Evolutionary conservation across 805 yeast species (phyloP).

Genomic region (Yarrowia yakushimensis): DNA sequence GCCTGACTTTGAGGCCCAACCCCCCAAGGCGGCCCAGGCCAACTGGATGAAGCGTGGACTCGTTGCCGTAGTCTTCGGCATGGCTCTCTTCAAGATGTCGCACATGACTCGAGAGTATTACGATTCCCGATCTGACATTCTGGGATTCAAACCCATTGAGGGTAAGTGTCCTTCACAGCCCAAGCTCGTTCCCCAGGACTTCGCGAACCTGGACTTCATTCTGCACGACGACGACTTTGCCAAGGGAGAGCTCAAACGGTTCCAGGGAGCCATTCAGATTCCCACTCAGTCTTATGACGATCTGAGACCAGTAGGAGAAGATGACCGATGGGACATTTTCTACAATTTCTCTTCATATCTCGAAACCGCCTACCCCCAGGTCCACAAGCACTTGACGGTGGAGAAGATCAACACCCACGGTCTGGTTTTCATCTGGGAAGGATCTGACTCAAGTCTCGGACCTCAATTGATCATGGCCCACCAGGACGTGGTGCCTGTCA

Average conservation of each 20-base stretch:
- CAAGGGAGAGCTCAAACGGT: not conserved
- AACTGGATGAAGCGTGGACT: constrained; percentile 14
- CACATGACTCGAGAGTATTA: not conserved
- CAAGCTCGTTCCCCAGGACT: constrained; percentile 2
- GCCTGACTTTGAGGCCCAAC: constrained; percentile 9
- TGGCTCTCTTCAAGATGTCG: not conserved
- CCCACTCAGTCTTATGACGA: constrained; percentile 65
- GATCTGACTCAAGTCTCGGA: constrained; percentile 48
- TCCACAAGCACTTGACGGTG: constrained; percentile 48
- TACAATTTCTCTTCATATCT: constrained; percentile 52
- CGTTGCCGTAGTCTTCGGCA: not conserved
- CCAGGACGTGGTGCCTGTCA: constrained; percentile 79
- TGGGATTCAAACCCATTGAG: not conserved
- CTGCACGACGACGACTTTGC: constrained; percentile 8
- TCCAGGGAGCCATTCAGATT: constrained; percentile 53
- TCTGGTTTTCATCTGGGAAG: constrained; percentile 60
- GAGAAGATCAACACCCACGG: constrained; percentile 61
- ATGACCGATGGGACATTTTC: constrained; percentile 50
- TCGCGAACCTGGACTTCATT: constrained; percentile 8
- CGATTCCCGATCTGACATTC: not conserved
- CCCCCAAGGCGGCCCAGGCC: not conserved
- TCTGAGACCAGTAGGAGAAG: constrained; percentile 47
- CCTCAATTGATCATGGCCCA: constrained; percentile 74
- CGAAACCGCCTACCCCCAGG: constrained; percentile 52
- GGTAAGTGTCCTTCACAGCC: constrained; percentile 12